These are phyloP conservation scores for Entophlyctis luteolus DNA, from an alignment of 192 early-diverging fungal species.

Conservation along the genomic window DNA sequence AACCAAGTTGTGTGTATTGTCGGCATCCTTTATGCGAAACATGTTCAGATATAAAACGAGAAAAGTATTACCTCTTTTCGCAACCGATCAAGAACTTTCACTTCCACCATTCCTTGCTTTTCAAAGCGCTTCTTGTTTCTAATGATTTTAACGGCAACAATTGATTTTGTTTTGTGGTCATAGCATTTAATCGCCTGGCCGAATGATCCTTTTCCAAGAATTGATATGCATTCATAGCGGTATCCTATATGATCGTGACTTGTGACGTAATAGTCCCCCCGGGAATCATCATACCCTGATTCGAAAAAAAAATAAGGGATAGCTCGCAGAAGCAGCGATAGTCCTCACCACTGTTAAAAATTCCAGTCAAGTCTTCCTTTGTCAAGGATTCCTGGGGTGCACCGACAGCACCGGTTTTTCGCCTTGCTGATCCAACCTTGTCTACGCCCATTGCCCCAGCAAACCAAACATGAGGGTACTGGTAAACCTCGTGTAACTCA, in stretches of 20 bases:
- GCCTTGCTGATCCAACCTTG: slow-evolving; percentile 61
- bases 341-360: slow-evolving; percentile 39
- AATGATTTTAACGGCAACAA: slow-evolving; percentile 93
- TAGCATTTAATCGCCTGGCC: slow-evolving; percentile 90
- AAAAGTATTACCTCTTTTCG: slow-evolving; percentile 66
- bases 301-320: background rate
- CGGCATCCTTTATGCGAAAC: slow-evolving; percentile 60
- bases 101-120: slow-evolving; percentile 91
- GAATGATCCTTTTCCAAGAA: slow-evolving; percentile 92
- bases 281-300: slow-evolving; percentile 86
- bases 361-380: slow-evolving; percentile 36
- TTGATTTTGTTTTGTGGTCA: slow-evolving; percentile 86
- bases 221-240: slow-evolving; percentile 86
- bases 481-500: slow-evolving; percentile 84
- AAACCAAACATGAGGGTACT: slow-evolving; percentile 83
- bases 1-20: slow-evolving; percentile 72
- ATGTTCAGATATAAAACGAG: background rate
- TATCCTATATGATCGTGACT: slow-evolving; percentile 85
- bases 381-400: slow-evolving; percentile 20
- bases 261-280: slow-evolving; percentile 88
- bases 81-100: slow-evolving; percentile 86
- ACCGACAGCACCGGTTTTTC: slow-evolving; percentile 55
- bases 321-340: background rate
- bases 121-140: slow-evolving; percentile 97
- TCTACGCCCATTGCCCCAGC: slow-evolving; percentile 65